phyloP scores from a whole-genome alignment of 106 monocot genomes.

The Phalaenopsis aphrodite region DNA sequence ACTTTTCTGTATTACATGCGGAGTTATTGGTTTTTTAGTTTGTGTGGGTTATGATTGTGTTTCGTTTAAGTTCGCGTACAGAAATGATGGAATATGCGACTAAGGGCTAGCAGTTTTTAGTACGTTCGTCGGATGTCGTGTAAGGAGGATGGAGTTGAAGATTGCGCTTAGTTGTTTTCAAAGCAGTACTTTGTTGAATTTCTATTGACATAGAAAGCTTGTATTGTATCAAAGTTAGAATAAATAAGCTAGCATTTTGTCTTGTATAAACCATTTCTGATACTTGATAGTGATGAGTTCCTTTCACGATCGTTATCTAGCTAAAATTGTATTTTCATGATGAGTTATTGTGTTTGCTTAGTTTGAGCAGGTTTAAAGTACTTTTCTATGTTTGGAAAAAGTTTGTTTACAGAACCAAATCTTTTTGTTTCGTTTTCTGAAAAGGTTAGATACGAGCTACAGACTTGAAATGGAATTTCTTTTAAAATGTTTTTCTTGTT shows the following conservation, averaged over 20 bases:
- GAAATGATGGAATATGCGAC: no score
- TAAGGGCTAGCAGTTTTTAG: background rate
- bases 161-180: background rate
- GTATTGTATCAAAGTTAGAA: background rate
- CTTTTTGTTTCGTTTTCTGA: background rate
- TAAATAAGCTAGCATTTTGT: background rate
- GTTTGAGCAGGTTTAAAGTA: background rate
- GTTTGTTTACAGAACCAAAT: background rate
- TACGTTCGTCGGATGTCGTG: background rate
- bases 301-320: background rate
- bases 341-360: background rate
- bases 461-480: background rate
- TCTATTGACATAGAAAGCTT: background rate
- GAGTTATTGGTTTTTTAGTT: background rate
- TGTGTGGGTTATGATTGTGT: background rate
- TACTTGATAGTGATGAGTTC: background rate
- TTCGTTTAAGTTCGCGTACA: no score
- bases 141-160: background rate
- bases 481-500: background rate
- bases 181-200: background rate
- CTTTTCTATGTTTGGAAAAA: background rate
- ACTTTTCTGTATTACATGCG: background rate
- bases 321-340: background rate
- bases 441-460: background rate
- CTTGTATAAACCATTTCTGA: background rate